A percentile compares a stretch with the other conserved stretches of the same genome.
phyloP scores from a whole-genome alignment of 768 basidiomycete species.

The Serpula lacrymans region DNA sequence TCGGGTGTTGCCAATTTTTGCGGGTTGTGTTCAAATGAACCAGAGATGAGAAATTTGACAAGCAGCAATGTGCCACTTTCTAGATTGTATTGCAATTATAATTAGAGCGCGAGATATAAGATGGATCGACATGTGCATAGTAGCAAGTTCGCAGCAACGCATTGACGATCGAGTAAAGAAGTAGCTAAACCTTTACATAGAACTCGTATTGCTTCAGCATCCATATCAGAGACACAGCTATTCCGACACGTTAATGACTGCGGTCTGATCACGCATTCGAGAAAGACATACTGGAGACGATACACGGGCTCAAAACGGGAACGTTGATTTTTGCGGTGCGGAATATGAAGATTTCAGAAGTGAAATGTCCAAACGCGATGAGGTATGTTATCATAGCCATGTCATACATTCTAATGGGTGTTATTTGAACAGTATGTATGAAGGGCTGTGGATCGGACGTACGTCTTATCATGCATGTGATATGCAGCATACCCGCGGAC shows the following conservation, averaged over 20 bases:
- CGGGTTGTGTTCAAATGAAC: no score
- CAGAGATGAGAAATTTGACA: no score
- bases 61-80: no score
- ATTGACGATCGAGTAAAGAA: conserved; percentile 1
- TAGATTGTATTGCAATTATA: no score
- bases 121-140: no score
- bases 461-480: conserved; percentile 81
- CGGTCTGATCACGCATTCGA: no score
- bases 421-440: conserved; percentile 5
- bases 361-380: conserved; percentile 88
- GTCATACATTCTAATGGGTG: conserved; percentile 86
- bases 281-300: conserved; percentile 75
- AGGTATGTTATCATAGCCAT: conserved; percentile 86
- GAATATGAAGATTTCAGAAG: conserved; percentile 81
- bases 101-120: no score
- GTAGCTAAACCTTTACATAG: conserved; percentile 51
- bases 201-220: conserved; percentile 82
- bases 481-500: conserved; percentile 89
- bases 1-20: no score
- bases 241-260: conserved; percentile 3
- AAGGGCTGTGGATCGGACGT: conserved; percentile 25
- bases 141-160: background rate
- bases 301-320: conserved; percentile 66
- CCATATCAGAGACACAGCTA: conserved; percentile 74
- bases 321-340: conserved; percentile 61